phyloP scores from a whole-genome alignment of 768 basidiomycete species.

The Hypsizygus marmoreus region DNA sequence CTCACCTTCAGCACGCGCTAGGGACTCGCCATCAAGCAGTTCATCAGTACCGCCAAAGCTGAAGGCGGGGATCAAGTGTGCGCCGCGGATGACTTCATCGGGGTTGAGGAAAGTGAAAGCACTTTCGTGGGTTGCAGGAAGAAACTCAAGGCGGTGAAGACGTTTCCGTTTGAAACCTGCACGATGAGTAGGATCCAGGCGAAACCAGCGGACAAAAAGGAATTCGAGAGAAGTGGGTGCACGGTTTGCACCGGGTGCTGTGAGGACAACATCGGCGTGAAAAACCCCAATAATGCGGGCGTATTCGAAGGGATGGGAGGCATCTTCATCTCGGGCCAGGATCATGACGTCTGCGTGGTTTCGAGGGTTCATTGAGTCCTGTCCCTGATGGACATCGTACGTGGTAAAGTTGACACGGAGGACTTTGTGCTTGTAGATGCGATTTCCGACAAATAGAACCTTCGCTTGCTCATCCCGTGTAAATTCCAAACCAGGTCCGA shows the following conservation, averaged over 20 bases:
- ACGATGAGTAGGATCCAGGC: constrained; percentile 10
- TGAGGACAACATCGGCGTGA: constrained; percentile 14
- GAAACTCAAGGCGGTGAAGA: constrained; percentile 29
- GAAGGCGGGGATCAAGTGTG: constrained; percentile 14
- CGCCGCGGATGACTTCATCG: constrained; percentile 9
- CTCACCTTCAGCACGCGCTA: constrained; percentile 3
- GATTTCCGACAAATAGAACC: neutral
- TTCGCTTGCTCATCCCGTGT: neutral
- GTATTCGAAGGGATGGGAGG: constrained; percentile 3
- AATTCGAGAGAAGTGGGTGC: constrained; percentile 22
- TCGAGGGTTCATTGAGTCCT: constrained; percentile 24
- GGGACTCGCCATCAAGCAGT: neutral
- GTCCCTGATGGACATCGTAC: constrained; percentile 34
- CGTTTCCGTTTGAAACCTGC: constrained; percentile 19
- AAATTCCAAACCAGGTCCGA: constrained; percentile 16
- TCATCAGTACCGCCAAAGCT: neutral
- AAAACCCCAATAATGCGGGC: constrained; percentile 19
- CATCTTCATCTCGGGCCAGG: constrained; percentile 4
- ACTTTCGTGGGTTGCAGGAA: constrained; percentile 13
- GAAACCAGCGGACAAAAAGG: constrained; percentile 30
- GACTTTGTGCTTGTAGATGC: neutral
- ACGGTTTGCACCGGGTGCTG: neutral
- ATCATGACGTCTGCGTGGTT: neutral
- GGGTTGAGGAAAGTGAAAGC: constrained; percentile 16
- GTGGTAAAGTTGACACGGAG: constrained; percentile 11